These are phyloP conservation scores for Ogataea zsoltii DNA, from an alignment of 805 yeast genomes.

Conservation along the genomic window DNA sequence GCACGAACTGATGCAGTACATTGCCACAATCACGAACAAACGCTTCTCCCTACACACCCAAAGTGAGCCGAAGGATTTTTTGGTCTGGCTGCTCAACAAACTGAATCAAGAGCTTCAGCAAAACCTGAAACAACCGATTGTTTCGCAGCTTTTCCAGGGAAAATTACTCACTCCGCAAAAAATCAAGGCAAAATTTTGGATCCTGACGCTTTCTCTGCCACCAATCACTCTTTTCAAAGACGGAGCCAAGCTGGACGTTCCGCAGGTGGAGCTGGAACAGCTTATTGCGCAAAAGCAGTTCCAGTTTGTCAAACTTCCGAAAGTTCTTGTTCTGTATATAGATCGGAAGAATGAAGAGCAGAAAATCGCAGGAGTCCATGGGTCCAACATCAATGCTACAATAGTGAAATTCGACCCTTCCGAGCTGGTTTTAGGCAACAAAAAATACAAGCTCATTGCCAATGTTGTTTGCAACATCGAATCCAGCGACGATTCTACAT, in stretches of 20 bases:
- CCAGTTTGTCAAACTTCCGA: conserved; percentile 48
- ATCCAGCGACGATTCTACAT: conserved; percentile 9
- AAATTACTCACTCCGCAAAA: conserved; percentile 32
- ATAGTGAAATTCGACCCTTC: conserved; percentile 58
- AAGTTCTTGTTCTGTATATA: conserved; percentile 53
- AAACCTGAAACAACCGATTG: conserved; percentile 25
- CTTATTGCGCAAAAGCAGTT: conserved; percentile 47
- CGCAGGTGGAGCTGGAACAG: conserved; percentile 48
- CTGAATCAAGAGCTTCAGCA: conserved; percentile 34
- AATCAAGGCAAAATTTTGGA: conserved; percentile 46
- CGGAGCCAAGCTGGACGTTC: conserved; percentile 44
- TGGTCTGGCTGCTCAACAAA: conserved; percentile 59
- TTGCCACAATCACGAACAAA: conserved; percentile 45
- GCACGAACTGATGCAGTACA: conserved; percentile 57
- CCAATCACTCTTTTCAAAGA: conserved; percentile 55
- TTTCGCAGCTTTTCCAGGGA: conserved; percentile 54
- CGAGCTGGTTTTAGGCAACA: conserved; percentile 28
- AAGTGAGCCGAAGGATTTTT: conserved; percentile 55
- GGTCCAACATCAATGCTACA: conserved; percentile 55
- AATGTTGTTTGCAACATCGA: conserved; percentile 45
- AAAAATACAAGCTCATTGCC: conserved; percentile 45
- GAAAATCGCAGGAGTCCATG: conserved; percentile 30
- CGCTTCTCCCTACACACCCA: conserved; percentile 40
- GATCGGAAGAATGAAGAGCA: conserved; percentile 49
- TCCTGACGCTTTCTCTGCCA: conserved; percentile 62